These are phyloP conservation scores for Anthracocystis walkeri DNA, from an alignment of 1,284 basidiomycete species.

Conservation along the genomic window DNA sequence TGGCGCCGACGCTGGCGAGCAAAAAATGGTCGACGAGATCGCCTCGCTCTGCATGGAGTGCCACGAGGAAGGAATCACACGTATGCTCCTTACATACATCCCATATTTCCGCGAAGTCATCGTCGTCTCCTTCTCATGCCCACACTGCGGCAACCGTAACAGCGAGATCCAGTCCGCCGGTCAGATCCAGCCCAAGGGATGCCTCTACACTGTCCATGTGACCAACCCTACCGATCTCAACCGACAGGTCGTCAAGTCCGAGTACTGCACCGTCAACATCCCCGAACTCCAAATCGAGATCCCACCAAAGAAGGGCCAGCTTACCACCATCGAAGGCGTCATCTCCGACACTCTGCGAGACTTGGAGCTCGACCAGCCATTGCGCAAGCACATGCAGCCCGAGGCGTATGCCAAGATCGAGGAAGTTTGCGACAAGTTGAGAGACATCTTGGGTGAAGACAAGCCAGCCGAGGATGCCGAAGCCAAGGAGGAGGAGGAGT, in stretches of 20 bases:
- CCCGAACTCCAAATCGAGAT: constrained; percentile 93
- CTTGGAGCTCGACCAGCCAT: constrained; percentile 84
- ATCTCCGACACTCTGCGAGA: constrained; percentile 86
- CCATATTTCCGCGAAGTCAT: constrained; percentile 97
- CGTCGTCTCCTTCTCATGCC: constrained; percentile 94
- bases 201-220: constrained; percentile 83
- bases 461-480: constrained; percentile 60
- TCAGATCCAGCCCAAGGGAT: constrained; percentile 77
- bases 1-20: constrained; percentile 35
- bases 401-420: constrained; percentile 83
- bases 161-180: constrained; percentile 96
- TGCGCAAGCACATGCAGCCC: constrained; percentile 85
- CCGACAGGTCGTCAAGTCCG: constrained; percentile 92
- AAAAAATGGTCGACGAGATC: constrained; percentile 72
- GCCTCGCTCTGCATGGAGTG: constrained; percentile 96
- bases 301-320: constrained; percentile 83
- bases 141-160: constrained; percentile 89
- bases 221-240: constrained; percentile 81
- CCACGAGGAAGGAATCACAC: constrained; percentile 88
- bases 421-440: constrained; percentile 78
- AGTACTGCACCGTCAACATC: constrained; percentile 82
- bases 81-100: constrained; percentile 91
- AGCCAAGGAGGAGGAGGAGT: constrained; percentile 70
- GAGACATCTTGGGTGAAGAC: constrained; percentile 78
- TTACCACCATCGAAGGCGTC: constrained; percentile 95